Evolutionary conservation across 306 rosid species (phyloP).

Genomic region (Quercus bicolor): DNA sequence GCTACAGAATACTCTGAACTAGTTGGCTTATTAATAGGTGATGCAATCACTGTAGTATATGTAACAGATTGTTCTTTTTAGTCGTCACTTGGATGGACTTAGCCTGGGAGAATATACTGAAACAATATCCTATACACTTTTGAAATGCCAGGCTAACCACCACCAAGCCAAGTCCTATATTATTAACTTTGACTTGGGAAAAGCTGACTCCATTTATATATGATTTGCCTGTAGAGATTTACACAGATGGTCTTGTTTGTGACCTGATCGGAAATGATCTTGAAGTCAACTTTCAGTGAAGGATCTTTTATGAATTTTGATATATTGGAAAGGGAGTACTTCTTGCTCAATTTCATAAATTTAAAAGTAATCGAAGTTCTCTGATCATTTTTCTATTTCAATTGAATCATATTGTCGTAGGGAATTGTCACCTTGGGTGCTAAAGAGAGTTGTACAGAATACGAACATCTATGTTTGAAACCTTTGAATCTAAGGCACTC

Average conservation of each 20-base stretch:
- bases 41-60: too few relatives aligned
- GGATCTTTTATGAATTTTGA: not conserved
- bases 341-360: not conserved
- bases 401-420: not conserved
- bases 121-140: not conserved
- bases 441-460: not conserved
- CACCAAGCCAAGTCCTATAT: not conserved
- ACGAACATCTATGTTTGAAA: not conserved
- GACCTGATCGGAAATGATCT: too few relatives aligned
- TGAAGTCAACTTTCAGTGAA: too few relatives aligned
- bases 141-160: not conserved
- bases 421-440: not conserved
- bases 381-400: not conserved
- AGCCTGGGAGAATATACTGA: not conserved
- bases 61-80: not conserved
- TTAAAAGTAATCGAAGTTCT: not conserved
- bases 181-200: not conserved
- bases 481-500: not conserved
- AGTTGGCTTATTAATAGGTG: too few relatives aligned
- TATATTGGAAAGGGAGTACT: not conserved
- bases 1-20: too few relatives aligned
- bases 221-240: not conserved
- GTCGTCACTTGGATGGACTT: not conserved
- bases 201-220: not conserved
- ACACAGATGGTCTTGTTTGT: too few relatives aligned